Base-by-base conservation (phyloP, 495 filamentous ascomycete genomes). In the Acidomyces sp. region DNA sequence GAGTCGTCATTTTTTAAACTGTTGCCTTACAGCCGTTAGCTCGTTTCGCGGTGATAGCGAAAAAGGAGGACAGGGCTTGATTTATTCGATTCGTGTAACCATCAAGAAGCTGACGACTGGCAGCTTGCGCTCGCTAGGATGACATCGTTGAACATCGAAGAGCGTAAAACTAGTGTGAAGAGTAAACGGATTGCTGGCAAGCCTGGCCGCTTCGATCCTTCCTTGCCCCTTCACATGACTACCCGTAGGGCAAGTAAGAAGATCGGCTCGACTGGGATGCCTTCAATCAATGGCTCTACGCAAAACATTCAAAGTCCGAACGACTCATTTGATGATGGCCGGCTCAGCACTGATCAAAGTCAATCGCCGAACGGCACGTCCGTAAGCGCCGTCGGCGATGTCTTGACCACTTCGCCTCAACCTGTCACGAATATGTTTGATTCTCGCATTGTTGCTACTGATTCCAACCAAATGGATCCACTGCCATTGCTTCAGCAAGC, bases 201-300 rank as follows among this genome's bases (percentile, higher is more conserved):
- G 5, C 38, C 38, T n/a, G 44, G 48, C 20, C 37, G 44, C 17
- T 47, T 47, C 24, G 48, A 52, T 24, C 48, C 48, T 4, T 37
- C 43, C n/a, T 28, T 29, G 24, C 48, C 48, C n/a, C 27, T 52
- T n/a, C 48, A 52, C 24, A 52, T 52, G 48, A 52, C 48, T 11
- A 52, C 48, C 15, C 37, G 48, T 9, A 36, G 43, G 13, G 26
- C 28, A 21, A 39, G 34, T 12, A 42, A 37, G 34, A 17, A 19
- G 5, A 10, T 9, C 10, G 27, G 25, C 9, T 11, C 19, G 9
- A 39, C 42, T 17, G 39, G 23, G 16, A 17, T 35, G 6, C 39
- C 43, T 15, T 52, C 48, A 6, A 30, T 26, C 38, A 47, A 41
- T 15, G 44, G 48, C 27, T 47, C 48, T 34, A 19, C 13, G 1